Conservation (phyloP, 1,284 basidiomycete species). For the Sparassis latifolia region DNA sequence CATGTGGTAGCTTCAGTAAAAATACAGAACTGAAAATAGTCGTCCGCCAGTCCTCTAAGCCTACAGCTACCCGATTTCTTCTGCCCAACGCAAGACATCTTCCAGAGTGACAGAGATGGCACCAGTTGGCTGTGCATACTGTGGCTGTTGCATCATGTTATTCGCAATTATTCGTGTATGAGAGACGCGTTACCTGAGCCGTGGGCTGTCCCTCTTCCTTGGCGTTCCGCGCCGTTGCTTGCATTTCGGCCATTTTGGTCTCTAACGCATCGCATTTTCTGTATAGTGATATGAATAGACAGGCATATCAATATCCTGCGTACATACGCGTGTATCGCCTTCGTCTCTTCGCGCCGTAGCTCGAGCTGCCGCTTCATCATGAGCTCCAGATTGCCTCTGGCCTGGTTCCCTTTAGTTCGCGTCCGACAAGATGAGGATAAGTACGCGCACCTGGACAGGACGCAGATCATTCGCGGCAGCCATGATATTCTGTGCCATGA, state of each 20-base stretch:
- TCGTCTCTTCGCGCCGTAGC: constrained; percentile 61
- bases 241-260: constrained; percentile 48
- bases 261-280: constrained; percentile 71
- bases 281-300: background rate
- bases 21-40: too few species aligned
- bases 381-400: constrained; percentile 62
- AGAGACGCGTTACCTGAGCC: background rate
- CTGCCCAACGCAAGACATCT: constrained; percentile 57
- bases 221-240: constrained; percentile 27
- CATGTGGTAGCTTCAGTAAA: too few species aligned
- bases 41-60: too few species aligned
- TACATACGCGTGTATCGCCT: constrained; percentile 52
- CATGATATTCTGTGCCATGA: constrained; percentile 76
- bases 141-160: background rate
- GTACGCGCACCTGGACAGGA: constrained; percentile 57
- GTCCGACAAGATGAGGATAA: background rate
- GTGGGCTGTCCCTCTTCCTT: background rate
- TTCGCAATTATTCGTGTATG: background rate
- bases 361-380: constrained; percentile 75
- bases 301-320: background rate
- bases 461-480: constrained; percentile 75
- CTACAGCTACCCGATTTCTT: constrained; percentile 33
- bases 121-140: background rate
- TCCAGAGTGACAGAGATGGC: constrained; percentile 20
- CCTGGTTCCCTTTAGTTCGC: constrained; percentile 30